Base-by-base conservation (phyloP, 1,139 yeast genomes). In the Pichia sp. region DNA sequence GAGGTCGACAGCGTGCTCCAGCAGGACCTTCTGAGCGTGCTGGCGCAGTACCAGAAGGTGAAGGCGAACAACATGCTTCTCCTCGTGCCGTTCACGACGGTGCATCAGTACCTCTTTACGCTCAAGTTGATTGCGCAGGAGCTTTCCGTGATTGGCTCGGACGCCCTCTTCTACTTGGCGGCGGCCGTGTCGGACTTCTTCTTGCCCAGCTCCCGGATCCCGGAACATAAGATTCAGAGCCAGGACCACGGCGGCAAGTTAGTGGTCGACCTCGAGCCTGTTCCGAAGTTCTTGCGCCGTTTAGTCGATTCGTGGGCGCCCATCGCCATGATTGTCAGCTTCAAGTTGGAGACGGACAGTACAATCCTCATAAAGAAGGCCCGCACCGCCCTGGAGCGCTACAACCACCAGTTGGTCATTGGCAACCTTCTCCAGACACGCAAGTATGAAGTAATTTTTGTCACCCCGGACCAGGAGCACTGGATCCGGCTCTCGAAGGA, bases 171-270 rank as follows among this genome's bases (percentile, higher is more conserved):
- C 66, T 95, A 87, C 70, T 76, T 93, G 58, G 99, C 99, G 0
- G 99, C 99, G 4, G 99, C 99, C 0, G 99, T 93, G 0, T 88
- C 96, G 5, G 99, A 93, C 70, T 93, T 93, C 70, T 93, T 90
- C 72, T 77, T 93, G 47, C 99, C 99, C 2, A 82, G 81, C 55
- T 84, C 92, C 1, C 78, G 88, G 61, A 77, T 90, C 66, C 95
- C 98, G 1, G 90, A 89, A 64, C 99, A 93, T 71, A 93, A 93
- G 71, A 93, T 93, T 60, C 99, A 95, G 70, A 86, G 95, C 13
- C 85, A 84, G 59, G 82, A 82, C 26, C 81, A 75, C n/a, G 78
- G 77, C 2, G 90, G 90, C 1, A 88, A 87, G 65, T 75, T 93
- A 54, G 81, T 87, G 19, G 90, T 93, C 30, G 87, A 90, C 64